Conservation (phyloP, 2,329 filamentous ascomycete species). For the Lizonia empirigonia region DNA sequence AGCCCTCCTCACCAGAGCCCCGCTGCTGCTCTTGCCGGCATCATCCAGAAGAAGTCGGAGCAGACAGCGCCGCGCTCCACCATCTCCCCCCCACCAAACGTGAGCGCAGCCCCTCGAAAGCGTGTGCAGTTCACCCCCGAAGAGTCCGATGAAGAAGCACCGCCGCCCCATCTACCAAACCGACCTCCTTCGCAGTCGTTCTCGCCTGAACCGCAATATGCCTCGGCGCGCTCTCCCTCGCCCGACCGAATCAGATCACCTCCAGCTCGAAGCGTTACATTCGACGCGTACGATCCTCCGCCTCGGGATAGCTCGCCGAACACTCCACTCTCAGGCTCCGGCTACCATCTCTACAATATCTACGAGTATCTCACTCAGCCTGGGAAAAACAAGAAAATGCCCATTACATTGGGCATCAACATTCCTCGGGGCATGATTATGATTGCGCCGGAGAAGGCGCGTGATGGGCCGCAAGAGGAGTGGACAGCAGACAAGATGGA, state of each 20-base stretch:
- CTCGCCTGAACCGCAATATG: slow-evolving; percentile 55
- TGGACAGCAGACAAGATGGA: slow-evolving; percentile 95
- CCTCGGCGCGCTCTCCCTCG: slow-evolving; percentile 49
- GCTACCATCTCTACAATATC: slow-evolving; percentile 94
- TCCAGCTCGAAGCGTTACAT: slow-evolving; percentile 48
- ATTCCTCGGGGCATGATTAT: slow-evolving; percentile 85
- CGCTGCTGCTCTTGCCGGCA: slow-evolving; percentile 63
- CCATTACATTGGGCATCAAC: slow-evolving; percentile 94
- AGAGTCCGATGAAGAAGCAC: slow-evolving; percentile 67
- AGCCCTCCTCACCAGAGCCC: slow-evolving; percentile 58
- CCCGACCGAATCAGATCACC: slow-evolving; percentile 37
- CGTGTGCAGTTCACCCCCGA: slow-evolving; percentile 66
- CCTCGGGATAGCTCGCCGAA: slow-evolving; percentile 47
- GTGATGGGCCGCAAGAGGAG: slow-evolving; percentile 84
- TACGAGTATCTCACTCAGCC: slow-evolving; percentile 97
- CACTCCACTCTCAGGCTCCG: slow-evolving; percentile 66
- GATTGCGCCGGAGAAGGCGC: slow-evolving; percentile 82
- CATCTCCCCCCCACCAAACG: slow-evolving; percentile 59
- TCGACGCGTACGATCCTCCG: slow-evolving; percentile 51
- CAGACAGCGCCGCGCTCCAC: slow-evolving; percentile 37
- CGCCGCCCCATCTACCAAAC: slow-evolving; percentile 65
- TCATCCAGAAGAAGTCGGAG: slow-evolving; percentile 57
- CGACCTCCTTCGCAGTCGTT: slow-evolving; percentile 64
- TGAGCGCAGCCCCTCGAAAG: slow-evolving; percentile 53
- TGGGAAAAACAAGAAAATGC: slow-evolving; percentile 98